Percentiles rank a stretch among this genome's conserved stretches.
phyloP scores from a whole-genome alignment of 78 protist species.

The Guillardia theta region DNA sequence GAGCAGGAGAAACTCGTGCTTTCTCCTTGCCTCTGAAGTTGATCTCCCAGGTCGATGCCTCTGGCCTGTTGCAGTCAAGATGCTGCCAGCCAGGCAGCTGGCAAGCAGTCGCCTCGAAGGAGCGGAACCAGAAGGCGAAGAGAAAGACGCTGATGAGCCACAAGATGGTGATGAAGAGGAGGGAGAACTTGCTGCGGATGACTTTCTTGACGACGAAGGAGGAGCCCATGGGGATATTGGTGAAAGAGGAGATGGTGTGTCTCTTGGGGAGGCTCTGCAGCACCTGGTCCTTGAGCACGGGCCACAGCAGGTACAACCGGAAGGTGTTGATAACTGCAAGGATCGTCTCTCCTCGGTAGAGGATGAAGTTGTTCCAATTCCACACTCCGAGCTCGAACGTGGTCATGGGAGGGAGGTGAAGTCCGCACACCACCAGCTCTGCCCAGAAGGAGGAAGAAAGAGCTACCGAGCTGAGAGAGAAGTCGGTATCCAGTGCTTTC shows the following conservation, averaged over 20 bases:
- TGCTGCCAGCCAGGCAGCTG: no score
- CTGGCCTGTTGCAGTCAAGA: no score
- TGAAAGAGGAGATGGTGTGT: background rate
- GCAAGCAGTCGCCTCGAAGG: no score
- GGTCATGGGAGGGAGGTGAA: background rate
- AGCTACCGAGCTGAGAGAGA: no score
- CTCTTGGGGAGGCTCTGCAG: background rate
- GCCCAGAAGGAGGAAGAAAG: no score
- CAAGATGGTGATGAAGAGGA: background rate
- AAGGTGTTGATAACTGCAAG: background rate
- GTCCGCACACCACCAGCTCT: background rate
- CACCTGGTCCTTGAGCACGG: background rate
- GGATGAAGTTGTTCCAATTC: background rate
- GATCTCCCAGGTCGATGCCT: no score
- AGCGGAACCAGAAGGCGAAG: background rate
- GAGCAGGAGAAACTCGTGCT: no score
- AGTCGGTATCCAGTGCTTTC: no score
- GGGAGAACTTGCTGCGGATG: background rate
- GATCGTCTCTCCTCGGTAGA: background rate
- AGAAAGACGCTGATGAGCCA: background rate
- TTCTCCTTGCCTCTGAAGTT: no score
- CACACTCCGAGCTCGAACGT: background rate
- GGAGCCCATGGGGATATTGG: background rate
- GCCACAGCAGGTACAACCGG: background rate
- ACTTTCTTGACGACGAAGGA: background rate